phyloP scores from a whole-genome alignment of 139 green algal species.

The Chloropicon primus region DNA sequence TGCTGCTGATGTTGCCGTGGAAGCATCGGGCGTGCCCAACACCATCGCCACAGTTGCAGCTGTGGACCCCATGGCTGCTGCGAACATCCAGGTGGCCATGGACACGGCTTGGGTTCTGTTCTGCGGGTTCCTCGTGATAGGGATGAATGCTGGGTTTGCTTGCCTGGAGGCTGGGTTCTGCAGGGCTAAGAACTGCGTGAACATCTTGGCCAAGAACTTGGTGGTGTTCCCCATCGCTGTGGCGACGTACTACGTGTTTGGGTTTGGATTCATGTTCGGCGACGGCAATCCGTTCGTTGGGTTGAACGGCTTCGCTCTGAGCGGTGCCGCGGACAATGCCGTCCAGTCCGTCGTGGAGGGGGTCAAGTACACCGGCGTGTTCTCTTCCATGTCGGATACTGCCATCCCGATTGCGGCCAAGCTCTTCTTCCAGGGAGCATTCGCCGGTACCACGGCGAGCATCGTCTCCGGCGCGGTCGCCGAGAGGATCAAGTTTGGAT shows the following conservation, averaged over 20 bases:
- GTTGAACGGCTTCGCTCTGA: slow-evolving; percentile 8
- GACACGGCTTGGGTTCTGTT: background rate
- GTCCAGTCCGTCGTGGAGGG: slow-evolving; percentile 24
- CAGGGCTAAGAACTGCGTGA: slow-evolving; percentile 76
- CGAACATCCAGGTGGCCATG: background rate
- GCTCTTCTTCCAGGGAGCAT: slow-evolving; percentile 31
- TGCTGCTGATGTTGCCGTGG: too few species aligned
- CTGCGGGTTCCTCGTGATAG: background rate
- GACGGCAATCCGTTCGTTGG: slow-evolving; percentile 50
- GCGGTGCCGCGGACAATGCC: slow-evolving; percentile 40
- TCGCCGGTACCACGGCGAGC: slow-evolving; percentile 48
- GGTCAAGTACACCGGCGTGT: background rate
- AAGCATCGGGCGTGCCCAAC: background rate
- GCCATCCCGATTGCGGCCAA: background rate
- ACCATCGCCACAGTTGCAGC: background rate
- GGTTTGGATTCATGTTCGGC: slow-evolving; percentile 18
- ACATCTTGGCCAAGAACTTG: slow-evolving; percentile 76
- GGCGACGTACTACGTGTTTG: slow-evolving; percentile 41
- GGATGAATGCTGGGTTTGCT: slow-evolving; percentile 9
- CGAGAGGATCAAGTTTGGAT: slow-evolving; percentile 38
- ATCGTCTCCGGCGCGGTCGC: slow-evolving; percentile 57
- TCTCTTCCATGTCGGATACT: slow-evolving; percentile 8
- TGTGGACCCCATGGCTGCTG: background rate
- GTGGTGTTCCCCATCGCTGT: slow-evolving; percentile 53
- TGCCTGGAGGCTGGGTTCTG: slow-evolving; percentile 64